phyloP scores from a whole-genome alignment of 2,329 filamentous ascomycete genomes.

The Aspergillus pseudonomiae region DNA sequence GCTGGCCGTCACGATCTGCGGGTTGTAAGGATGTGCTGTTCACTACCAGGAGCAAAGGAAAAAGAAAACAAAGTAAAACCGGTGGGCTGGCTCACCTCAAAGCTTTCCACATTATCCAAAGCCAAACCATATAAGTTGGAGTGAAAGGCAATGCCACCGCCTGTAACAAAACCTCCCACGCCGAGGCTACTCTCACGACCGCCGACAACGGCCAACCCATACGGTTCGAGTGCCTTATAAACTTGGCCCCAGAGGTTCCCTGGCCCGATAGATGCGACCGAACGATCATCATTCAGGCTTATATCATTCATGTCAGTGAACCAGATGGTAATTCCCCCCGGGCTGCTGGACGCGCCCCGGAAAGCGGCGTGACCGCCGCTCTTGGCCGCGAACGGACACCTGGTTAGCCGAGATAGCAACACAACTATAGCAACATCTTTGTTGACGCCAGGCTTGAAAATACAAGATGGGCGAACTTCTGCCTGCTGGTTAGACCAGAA shows the following conservation, averaged over 20 bases:
- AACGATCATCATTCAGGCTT: conserved; percentile 31
- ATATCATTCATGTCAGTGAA: conserved; percentile 35
- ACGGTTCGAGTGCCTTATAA: conserved; percentile 35
- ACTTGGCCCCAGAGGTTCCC: conserved; percentile 41
- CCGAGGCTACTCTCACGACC: conserved; percentile 32
- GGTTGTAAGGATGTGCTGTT: neutral
- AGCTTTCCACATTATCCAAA: conserved; percentile 41
- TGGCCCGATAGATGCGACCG: conserved; percentile 32
- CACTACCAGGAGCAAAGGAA: neutral
- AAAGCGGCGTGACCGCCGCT: conserved; percentile 63
- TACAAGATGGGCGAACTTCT: conserved; percentile 36
- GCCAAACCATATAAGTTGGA: conserved; percentile 38
- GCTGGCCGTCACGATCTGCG: conserved; percentile 30
- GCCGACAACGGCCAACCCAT: conserved; percentile 37
- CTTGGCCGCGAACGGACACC: conserved; percentile 56
- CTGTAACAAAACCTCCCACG: conserved; percentile 25
- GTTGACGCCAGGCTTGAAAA: conserved; percentile 34
- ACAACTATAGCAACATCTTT: conserved; percentile 37
- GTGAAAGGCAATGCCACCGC: conserved; percentile 39
- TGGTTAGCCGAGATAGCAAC: conserved; percentile 32
- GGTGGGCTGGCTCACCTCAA: conserved; percentile 34
- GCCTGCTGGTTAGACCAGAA: conserved; percentile 45
- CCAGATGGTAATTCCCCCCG: conserved; percentile 42
- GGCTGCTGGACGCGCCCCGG: conserved; percentile 55
- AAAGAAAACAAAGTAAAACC: no score